Evolutionary conservation across 2,329 filamentous ascomycete species (phyloP), one percentile per base, ranked within the genome.

Genomic region (Daldinia sp.): DNA sequence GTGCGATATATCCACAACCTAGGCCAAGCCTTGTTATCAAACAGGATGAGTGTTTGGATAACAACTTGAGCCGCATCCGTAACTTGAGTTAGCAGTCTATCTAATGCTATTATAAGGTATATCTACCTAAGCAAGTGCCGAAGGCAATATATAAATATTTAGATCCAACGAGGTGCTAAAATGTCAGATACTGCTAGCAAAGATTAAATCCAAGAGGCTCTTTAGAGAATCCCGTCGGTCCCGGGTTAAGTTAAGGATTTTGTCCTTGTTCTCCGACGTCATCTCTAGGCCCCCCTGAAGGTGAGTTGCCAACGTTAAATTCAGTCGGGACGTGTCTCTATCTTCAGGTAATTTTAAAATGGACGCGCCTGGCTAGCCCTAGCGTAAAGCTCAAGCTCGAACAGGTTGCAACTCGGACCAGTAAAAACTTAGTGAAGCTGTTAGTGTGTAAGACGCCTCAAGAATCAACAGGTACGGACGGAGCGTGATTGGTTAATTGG

Each of bases 391-490:
- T 53, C 33, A 15, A 60, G 59, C 59, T 57, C 37, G 37, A 60
- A 63, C 42, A 55, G 55, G 37, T 54, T 46, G 46, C 42, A 60
- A 66, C 59, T 67, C 28, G 55, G 51, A 54, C 67, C 63, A 63
- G 42, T 63, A 33, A 54, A 56, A 68, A 54, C 20, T 55, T 51
- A 56, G 60, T 61, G 39, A 35, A 35, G 35, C 18, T 57, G 39
- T 54, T 67, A 64, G 41, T 41, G 53, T 44, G 35, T 58, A 57
- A 28, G 50, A 58, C 61, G 54, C 35, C 44, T 61, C 28, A 44
- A 23, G 9, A 18, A 56, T 57, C 48, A 35, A 63, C 69, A 72
- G 69, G 69, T 60, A 72, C 69, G 41, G 10, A 63, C 12, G 46
- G 3, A 26, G 4, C 42, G 20, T 56, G n/a, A 72, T 72, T 70